Percentiles rank a stretch among this genome's conserved stretches.
Evolutionary conservation across 345 rosid genomes (phyloP).

Genomic region (Acer campestre): DNA sequence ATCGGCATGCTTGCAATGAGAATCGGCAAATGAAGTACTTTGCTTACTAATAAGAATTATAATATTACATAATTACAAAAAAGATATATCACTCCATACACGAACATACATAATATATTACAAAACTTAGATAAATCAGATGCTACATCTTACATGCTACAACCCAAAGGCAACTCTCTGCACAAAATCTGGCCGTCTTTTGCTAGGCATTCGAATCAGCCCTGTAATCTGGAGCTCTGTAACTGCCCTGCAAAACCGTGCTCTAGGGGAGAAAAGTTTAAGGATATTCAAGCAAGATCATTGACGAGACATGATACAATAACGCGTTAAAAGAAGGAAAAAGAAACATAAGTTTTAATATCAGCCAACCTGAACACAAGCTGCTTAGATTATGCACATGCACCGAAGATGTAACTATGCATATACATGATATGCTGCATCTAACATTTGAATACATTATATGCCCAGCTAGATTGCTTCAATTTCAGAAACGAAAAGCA

Average conservation of each 20-base stretch:
- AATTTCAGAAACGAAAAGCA: too few species aligned
- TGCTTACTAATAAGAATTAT: too few species aligned
- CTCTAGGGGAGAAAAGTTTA: constrained; percentile 56
- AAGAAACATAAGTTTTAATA: not conserved
- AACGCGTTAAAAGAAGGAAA: constrained; percentile 33
- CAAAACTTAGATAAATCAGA: not conserved
- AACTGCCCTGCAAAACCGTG: constrained; percentile 81
- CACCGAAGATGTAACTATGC: not conserved
- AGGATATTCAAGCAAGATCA: constrained; percentile 33
- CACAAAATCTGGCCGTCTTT: constrained; percentile 79
- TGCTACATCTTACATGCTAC: constrained; percentile 16
- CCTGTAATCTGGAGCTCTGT: constrained; percentile 92
- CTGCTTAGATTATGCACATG: not conserved
- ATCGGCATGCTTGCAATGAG: too few species aligned
- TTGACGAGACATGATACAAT: too few species aligned
- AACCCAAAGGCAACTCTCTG: constrained; percentile 87
- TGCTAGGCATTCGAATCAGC: constrained; percentile 84
- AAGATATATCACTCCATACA: not conserved
- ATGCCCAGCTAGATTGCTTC: too few species aligned
- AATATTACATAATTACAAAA: too few species aligned
- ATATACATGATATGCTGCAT: too few species aligned
- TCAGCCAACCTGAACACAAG: too few species aligned
- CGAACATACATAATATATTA: not conserved
- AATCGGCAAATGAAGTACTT: too few species aligned
- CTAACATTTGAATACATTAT: constrained; percentile 54